Percentiles rank a stretch among this genome's conserved stretches.
Conservation (phyloP, 805 yeast genomes). For the Saccharomycopsis synnaedendra region DNA sequence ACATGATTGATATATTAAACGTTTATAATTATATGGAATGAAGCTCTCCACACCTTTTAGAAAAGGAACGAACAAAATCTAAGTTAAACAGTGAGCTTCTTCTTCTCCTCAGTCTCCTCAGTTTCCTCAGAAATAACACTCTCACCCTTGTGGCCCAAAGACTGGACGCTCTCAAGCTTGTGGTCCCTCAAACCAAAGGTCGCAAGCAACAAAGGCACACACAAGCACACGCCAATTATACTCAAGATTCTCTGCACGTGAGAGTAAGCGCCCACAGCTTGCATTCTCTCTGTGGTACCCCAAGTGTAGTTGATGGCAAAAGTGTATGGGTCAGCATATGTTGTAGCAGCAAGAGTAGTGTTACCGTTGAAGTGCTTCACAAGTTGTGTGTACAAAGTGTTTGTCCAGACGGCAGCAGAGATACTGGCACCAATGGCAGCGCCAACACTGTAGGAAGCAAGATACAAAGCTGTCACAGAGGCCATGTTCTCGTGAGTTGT, state of each 20-base stretch:
- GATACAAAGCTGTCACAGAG: slow-evolving; percentile 42
- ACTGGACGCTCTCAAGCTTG: slow-evolving; percentile 21
- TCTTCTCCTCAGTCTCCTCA: too few relatives aligned
- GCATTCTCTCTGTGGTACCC: slow-evolving; percentile 47
- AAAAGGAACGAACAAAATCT: too few relatives aligned
- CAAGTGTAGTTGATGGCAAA: slow-evolving; percentile 38
- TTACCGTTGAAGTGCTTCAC: slow-evolving; percentile 20
- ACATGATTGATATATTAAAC: too few relatives aligned
- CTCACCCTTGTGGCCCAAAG: neutral
- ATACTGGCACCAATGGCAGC: slow-evolving; percentile 51
- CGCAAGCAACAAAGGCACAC: slow-evolving; percentile 37
- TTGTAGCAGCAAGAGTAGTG: slow-evolving; percentile 24
- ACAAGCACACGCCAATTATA: slow-evolving; percentile 41
- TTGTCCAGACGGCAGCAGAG: slow-evolving; percentile 66
- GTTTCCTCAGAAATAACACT: too few relatives aligned
- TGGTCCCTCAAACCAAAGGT: slow-evolving; percentile 45
- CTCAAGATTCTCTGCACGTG: slow-evolving; percentile 43
- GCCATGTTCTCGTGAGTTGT: slow-evolving; percentile 58
- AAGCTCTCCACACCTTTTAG: too few relatives aligned
- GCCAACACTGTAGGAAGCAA: slow-evolving; percentile 51
- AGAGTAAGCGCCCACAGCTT: slow-evolving; percentile 43
- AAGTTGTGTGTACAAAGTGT: slow-evolving; percentile 37
- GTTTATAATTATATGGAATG: too few relatives aligned
- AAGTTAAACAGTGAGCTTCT: too few relatives aligned
- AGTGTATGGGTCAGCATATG: slow-evolving; percentile 40